Evolutionary conservation across 2,329 filamentous ascomycete genomes (phyloP).

Genomic region (Xenoacremonium recifei): DNA sequence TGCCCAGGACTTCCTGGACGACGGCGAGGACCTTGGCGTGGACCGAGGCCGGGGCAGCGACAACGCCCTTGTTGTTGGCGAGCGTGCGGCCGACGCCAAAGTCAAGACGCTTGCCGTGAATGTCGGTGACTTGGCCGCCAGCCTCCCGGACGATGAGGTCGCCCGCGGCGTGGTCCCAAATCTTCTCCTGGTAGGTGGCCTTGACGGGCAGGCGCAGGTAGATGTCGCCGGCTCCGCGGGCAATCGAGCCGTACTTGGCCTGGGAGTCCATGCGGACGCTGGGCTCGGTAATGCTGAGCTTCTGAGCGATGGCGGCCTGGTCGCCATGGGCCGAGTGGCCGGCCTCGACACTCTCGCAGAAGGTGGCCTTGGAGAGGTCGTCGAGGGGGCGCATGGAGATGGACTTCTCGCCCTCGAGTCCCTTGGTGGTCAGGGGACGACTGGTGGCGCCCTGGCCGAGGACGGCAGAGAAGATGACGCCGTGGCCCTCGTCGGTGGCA

Average conservation of each 20-base stretch:
- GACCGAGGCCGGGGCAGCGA: constrained; percentile 77
- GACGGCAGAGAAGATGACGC: constrained; percentile 86
- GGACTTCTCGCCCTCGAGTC: constrained; percentile 52
- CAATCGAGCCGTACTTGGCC: constrained; percentile 96
- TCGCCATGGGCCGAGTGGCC: constrained; percentile 88
- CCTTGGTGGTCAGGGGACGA: constrained; percentile 60
- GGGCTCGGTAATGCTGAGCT: constrained; percentile 83
- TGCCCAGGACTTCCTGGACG: constrained; percentile 73
- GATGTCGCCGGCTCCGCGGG: constrained; percentile 88
- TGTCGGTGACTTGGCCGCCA: constrained; percentile 88
- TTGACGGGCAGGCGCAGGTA: constrained; percentile 87
- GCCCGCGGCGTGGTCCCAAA: constrained; percentile 97
- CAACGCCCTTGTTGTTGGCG: constrained; percentile 86
- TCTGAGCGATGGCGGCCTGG: constrained; percentile 75
- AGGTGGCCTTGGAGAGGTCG: constrained; percentile 77
- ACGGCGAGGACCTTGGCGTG: constrained; percentile 75
- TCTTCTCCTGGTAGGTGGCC: constrained; percentile 94
- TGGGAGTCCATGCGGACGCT: constrained; percentile 97
- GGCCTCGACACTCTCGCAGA: constrained; percentile 95
- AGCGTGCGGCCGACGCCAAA: constrained; percentile 86
- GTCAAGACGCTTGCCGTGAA: constrained; percentile 78
- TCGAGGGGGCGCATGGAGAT: constrained; percentile 79
- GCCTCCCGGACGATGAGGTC: constrained; percentile 93
- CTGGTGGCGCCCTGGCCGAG: constrained; percentile 77
- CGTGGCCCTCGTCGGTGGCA: constrained; percentile 73